These are phyloP conservation scores for Porcisia hertigi DNA, from an alignment of 208 protist genomes.

Conservation along the genomic window DNA sequence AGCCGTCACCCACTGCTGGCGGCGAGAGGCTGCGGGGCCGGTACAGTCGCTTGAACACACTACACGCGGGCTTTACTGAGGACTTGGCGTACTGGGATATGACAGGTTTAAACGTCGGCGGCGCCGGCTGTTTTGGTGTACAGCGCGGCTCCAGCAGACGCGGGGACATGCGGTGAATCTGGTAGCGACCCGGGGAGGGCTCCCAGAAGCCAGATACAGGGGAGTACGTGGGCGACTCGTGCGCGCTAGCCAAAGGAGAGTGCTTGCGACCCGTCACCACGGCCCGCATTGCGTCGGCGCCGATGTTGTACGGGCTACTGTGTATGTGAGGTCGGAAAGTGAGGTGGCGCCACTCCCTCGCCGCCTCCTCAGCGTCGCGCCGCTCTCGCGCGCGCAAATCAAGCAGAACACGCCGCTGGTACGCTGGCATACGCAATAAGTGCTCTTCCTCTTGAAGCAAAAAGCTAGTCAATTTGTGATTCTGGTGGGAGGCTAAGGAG, in stretches of 20 bases:
- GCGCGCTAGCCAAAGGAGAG: conserved; percentile 10
- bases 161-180: conserved; percentile 16
- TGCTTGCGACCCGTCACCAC: conserved; percentile 21
- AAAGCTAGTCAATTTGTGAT: conserved; percentile 1
- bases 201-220: conserved; percentile 18
- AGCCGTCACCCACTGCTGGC: background rate
- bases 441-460: conserved; percentile 26
- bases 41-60: conserved; percentile 41
- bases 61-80: conserved; percentile 11
- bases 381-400: conserved; percentile 58
- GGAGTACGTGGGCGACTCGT: conserved; percentile 5
- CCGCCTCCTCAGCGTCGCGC: conserved; percentile 54
- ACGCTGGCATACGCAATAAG: conserved; percentile 43
- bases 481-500: conserved; percentile 5
- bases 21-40: conserved; percentile 14
- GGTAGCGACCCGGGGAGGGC: conserved; percentile 21
- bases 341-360: conserved; percentile 46
- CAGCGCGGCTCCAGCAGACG: conserved; percentile 23
- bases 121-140: conserved; percentile 9
- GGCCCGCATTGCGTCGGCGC: background rate
- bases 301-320: conserved; percentile 9
- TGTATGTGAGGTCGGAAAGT: conserved; percentile 56
- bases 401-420: conserved; percentile 64
- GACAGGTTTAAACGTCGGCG: conserved; percentile 24
- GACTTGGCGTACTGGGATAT: conserved; percentile 29